A percentile compares a stretch with the other conserved stretches of the same genome.
Evolutionary conservation across 2,329 filamentous ascomycete genomes (phyloP).

Genomic region (Daldinia eschscholtzii): DNA sequence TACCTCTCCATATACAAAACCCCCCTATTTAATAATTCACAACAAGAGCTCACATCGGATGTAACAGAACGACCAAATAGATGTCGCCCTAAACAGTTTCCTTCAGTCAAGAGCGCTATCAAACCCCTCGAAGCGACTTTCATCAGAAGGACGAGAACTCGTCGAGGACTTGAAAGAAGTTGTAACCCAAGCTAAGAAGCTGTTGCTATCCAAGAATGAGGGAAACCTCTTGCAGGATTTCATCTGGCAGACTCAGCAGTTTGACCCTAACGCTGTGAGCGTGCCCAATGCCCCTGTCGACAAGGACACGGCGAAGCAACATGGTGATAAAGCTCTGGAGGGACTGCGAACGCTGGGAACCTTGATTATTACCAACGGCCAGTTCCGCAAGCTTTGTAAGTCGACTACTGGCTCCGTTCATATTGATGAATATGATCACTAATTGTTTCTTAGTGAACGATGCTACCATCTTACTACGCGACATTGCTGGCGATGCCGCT

Average conservation of each 20-base stretch:
- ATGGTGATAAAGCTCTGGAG: constrained; percentile 85
- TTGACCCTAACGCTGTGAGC: constrained; percentile 72
- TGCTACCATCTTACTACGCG: constrained; percentile 82
- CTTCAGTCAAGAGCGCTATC: constrained; percentile 77
- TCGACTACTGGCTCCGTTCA: constrained; percentile 43
- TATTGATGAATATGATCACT: not conserved
- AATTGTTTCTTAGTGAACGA: constrained; percentile 72
- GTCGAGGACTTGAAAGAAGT: constrained; percentile 83
- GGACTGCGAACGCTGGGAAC: constrained; percentile 90
- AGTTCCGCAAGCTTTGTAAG: constrained; percentile 90
- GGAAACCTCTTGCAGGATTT: constrained; percentile 96
- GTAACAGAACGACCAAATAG: constrained; percentile 89
- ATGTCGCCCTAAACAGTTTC: constrained; percentile 91
- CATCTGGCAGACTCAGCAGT: constrained; percentile 90
- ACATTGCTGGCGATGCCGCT: constrained; percentile 92
- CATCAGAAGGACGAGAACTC: constrained; percentile 82
- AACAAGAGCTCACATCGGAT: constrained; percentile 28
- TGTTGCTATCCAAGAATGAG: constrained; percentile 93
- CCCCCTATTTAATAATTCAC: not conserved
- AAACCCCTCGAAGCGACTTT: constrained; percentile 81
- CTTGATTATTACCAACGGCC: constrained; percentile 92
- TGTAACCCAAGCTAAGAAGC: constrained; percentile 81
- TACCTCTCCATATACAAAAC: constrained; percentile 35
- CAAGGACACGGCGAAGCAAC: constrained; percentile 83
- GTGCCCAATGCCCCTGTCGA: constrained; percentile 75